Evolutionary conservation across 2,329 filamentous ascomycete genomes (phyloP).

Genomic region (Tolypocladium cylindrosporum): DNA sequence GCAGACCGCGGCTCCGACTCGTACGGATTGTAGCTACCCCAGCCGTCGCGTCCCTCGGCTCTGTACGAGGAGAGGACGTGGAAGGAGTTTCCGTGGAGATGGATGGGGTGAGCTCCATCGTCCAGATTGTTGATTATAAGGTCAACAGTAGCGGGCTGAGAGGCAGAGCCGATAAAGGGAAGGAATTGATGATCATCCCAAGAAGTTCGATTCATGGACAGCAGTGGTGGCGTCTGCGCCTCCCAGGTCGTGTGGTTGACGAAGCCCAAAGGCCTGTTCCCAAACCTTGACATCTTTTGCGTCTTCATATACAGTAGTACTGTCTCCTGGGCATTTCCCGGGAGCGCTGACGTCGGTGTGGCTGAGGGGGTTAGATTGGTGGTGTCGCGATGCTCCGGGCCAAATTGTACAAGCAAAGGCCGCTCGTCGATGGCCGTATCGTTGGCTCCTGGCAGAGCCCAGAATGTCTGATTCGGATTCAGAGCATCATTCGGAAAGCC

Average conservation of each 20-base stretch:
- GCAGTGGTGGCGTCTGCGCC: conserved; percentile 10
- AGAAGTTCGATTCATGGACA: conserved; percentile 8
- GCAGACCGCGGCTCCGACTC: conserved; percentile 2
- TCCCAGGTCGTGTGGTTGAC: conserved; percentile 15
- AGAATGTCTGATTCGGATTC: conserved; percentile 9
- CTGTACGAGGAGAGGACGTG: conserved; percentile 23
- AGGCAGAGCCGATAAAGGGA: conserved; percentile 7
- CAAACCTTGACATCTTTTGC: conserved; percentile 10
- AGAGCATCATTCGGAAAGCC: conserved; percentile 11
- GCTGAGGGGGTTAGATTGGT: neutral
- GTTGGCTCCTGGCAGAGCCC: neutral
- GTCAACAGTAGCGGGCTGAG: conserved; percentile 10
- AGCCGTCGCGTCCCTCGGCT: conserved; percentile 9
- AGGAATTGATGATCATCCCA: conserved; percentile 15
- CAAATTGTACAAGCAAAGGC: neutral
- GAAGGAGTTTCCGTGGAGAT: conserved; percentile 49
- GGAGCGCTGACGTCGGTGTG: neutral
- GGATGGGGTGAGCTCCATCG: conserved; percentile 24
- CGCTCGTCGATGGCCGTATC: neutral
- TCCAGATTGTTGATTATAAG: conserved; percentile 22
- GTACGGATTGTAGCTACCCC: conserved; percentile 16
- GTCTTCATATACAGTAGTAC: conserved; percentile 14
- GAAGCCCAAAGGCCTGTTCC: conserved; percentile 14
- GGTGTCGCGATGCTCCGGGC: conserved; percentile 4
- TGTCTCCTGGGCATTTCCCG: conserved; percentile 9